Conservation (phyloP, 2,329 filamentous ascomycete species). For the Mycosphaerella sp. region DNA sequence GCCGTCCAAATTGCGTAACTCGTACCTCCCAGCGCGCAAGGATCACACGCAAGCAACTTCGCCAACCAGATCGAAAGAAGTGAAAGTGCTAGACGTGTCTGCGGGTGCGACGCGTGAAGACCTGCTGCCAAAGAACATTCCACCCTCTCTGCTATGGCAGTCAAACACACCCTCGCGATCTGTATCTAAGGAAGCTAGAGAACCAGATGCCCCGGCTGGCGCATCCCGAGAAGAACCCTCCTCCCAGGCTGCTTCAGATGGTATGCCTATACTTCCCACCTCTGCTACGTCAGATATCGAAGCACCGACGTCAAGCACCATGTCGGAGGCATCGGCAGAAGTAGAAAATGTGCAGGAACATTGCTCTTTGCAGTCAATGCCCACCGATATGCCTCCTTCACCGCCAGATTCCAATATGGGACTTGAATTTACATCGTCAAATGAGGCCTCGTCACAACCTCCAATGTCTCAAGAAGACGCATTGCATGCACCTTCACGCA, state of each 20-base stretch:
- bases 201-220: background rate
- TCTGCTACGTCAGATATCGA: background rate
- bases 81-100: background rate
- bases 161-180: background rate
- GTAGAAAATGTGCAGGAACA: constrained; percentile 1
- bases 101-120: background rate
- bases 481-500: constrained; percentile 2
- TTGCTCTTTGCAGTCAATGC: constrained; percentile 28
- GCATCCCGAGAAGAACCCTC: background rate
- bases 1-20: constrained; percentile 34
- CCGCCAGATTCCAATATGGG: constrained; percentile 33
- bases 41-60: background rate
- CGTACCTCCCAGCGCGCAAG: background rate
- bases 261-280: background rate
- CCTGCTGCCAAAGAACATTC: background rate
- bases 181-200: background rate
- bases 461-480: constrained; percentile 1
- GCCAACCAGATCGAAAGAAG: background rate
- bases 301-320: constrained; percentile 6
- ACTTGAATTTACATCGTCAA: constrained; percentile 18
- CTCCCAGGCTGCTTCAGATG: background rate
- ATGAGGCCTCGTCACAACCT: constrained; percentile 2
- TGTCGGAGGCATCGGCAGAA: background rate
- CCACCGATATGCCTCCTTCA: constrained; percentile 33
- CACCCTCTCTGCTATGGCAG: too few relatives aligned